These are phyloP conservation scores for Trichoderma koningiopsis DNA, from an alignment of 2,329 filamentous ascomycete species.

Conservation along the genomic window DNA sequence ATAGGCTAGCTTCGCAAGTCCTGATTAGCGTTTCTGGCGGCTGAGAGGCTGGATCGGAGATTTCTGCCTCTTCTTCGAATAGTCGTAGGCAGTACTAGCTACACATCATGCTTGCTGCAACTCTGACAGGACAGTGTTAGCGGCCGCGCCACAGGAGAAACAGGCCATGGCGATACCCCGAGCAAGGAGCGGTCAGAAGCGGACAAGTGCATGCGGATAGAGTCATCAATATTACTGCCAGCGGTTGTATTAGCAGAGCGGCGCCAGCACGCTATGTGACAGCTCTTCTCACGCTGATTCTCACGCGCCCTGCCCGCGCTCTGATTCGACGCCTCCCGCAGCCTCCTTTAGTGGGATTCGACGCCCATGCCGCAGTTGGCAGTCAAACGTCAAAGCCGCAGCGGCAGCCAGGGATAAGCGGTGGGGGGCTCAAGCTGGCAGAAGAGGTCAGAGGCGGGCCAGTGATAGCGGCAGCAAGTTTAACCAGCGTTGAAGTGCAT, in stretches of 20 bases:
- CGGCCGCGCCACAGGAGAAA: background rate
- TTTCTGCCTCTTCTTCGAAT: background rate
- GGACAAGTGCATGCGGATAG: conserved; percentile 3
- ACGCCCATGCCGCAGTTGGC: background rate
- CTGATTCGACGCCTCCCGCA: background rate
- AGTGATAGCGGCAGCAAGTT: background rate
- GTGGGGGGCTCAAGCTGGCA: background rate
- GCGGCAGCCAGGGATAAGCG: conserved; percentile 8
- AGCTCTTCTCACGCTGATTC: background rate
- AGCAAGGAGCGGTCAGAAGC: conserved; percentile 18
- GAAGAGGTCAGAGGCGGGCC: background rate
- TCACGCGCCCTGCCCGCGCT: background rate
- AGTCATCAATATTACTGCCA: conserved; percentile 1
- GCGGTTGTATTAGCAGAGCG: background rate
- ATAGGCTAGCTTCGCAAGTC: background rate
- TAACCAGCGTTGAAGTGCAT: background rate
- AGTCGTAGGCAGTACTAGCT: background rate
- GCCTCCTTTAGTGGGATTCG: conserved; percentile 4
- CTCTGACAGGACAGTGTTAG: background rate
- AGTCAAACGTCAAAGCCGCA: background rate
- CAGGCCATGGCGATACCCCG: background rate
- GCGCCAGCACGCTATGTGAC: background rate
- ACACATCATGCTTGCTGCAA: background rate
- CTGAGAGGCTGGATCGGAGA: conserved; percentile 22
- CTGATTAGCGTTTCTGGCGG: conserved; percentile 18